A percentile compares a stretch with the other conserved stretches of the same genome.
These are phyloP conservation scores for Penicillium mononematosum DNA, from an alignment of 495 filamentous ascomycete genomes.

Conservation along the genomic window DNA sequence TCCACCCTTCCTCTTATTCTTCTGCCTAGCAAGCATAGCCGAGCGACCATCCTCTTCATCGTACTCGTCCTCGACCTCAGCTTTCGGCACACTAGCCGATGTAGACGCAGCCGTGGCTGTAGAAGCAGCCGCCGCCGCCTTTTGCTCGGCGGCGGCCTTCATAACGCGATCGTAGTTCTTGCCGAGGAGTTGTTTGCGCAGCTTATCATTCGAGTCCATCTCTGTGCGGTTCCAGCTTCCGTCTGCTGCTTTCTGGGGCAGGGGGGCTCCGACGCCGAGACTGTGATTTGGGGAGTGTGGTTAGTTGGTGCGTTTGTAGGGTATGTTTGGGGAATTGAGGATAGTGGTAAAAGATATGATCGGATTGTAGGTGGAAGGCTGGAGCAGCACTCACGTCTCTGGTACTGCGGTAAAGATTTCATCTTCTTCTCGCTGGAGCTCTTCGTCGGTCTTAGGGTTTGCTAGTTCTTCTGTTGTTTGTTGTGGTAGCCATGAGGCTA, in stretches of 20 bases:
- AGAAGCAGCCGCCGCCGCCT: constrained; percentile 8
- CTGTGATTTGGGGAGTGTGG: constrained; percentile 20
- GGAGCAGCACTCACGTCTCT: constrained; percentile 44
- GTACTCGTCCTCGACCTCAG: constrained; percentile 40
- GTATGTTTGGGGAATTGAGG: background rate
- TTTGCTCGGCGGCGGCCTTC: constrained; percentile 26
- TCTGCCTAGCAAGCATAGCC: constrained; percentile 51
- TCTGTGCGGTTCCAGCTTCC: constrained; percentile 43
- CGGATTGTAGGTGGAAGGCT: background rate
- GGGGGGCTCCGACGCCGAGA: constrained; percentile 48
- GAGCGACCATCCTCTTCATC: constrained; percentile 64
- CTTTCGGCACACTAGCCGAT: constrained; percentile 12
- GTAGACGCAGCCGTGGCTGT: constrained; percentile 4
- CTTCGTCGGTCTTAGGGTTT: constrained; percentile 43
- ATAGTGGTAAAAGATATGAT: background rate
- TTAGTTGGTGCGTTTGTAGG: background rate
- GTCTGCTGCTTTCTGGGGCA: constrained; percentile 42
- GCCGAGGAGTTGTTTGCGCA: constrained; percentile 51
- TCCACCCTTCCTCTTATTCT: constrained; percentile 26
- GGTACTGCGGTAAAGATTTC: constrained; percentile 52
- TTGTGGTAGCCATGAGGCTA: constrained; percentile 53
- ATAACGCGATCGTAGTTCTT: constrained; percentile 45
- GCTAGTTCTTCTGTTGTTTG: constrained; percentile 43
- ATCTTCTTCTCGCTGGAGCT: constrained; percentile 48
- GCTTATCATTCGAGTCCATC: constrained; percentile 43